Percentiles rank a stretch among this genome's conserved stretches.
These are phyloP conservation scores for Colletotrichum gigasporum DNA, from an alignment of 2,329 filamentous ascomycete genomes.

Conservation along the genomic window DNA sequence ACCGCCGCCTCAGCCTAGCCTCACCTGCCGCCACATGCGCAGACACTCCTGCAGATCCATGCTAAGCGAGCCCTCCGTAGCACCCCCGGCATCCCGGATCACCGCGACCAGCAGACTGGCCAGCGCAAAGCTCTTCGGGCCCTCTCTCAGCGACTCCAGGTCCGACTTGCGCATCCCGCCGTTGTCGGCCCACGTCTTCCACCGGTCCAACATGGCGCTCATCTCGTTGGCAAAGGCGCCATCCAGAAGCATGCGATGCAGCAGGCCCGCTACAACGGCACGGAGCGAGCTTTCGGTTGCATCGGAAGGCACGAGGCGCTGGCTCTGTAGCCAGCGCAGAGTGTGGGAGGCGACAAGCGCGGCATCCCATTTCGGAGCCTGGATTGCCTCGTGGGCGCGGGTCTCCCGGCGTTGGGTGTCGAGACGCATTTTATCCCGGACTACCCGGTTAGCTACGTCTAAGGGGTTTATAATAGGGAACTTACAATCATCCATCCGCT, in stretches of 20 bases:
- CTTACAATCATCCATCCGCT: slow-evolving; percentile 58
- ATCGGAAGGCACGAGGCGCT: slow-evolving; percentile 29
- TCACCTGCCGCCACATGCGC: slow-evolving; percentile 61
- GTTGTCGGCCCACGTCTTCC: slow-evolving; percentile 65
- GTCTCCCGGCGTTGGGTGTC: slow-evolving; percentile 54
- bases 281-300: slow-evolving; percentile 40
- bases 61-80: slow-evolving; percentile 56
- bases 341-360: slow-evolving; percentile 55
- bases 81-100: slow-evolving; percentile 55
- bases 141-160: slow-evolving; percentile 45
- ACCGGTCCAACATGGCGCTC: slow-evolving; percentile 53
- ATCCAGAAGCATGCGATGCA: slow-evolving; percentile 64
- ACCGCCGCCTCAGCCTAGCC: slow-evolving; percentile 57
- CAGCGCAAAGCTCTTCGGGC: slow-evolving; percentile 54
- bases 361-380: slow-evolving; percentile 62
- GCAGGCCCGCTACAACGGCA: slow-evolving; percentile 53
- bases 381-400: slow-evolving; percentile 59
- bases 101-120: slow-evolving; percentile 58
- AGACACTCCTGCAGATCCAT: slow-evolving; percentile 66
- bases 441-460: slow-evolving; percentile 38
- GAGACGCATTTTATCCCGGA: slow-evolving; percentile 51
- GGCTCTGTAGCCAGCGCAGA: slow-evolving; percentile 52
- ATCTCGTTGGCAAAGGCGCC: slow-evolving; percentile 51
- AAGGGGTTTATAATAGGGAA: background rate
- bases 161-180: slow-evolving; percentile 62